These are phyloP conservation scores for Ceratocystis diversiconidia DNA, from an alignment of 2,329 filamentous ascomycete genomes.

Conservation along the genomic window DNA sequence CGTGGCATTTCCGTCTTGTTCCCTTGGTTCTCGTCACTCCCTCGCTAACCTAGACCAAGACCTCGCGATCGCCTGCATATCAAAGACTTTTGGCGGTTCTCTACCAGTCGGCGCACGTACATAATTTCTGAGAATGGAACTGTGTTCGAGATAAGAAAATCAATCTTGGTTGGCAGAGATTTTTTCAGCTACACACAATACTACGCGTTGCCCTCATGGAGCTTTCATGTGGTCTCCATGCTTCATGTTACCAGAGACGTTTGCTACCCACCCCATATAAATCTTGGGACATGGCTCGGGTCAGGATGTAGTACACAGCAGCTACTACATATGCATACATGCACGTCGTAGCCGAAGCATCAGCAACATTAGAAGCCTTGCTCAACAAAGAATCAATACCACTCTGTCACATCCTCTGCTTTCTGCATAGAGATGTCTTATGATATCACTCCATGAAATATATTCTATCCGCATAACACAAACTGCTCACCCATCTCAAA, in stretches of 20 bases:
- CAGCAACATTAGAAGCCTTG: not conserved
- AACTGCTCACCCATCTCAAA: not conserved
- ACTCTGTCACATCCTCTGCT: not conserved
- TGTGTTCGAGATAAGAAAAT: not conserved
- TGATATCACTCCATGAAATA: not conserved
- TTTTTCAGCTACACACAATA: not conserved
- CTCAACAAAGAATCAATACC: not conserved
- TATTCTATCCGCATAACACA: not conserved
- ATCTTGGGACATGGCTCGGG: not conserved
- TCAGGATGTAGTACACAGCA: not conserved
- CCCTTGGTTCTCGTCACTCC: not conserved
- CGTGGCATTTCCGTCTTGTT: not conserved
- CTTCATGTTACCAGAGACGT: not conserved
- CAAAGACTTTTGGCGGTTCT: not conserved
- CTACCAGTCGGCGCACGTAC: not conserved
- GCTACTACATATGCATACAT: not conserved
- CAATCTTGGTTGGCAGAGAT: not conserved
- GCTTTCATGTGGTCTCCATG: not conserved
- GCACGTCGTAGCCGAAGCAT: not conserved
- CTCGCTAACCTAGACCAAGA: not conserved
- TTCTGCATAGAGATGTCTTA: not conserved
- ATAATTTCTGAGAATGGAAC: not conserved
- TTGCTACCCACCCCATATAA: not conserved
- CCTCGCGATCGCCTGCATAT: not conserved
- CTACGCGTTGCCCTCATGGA: not conserved